Evolutionary conservation across 768 basidiomycete species (phyloP).

Genomic region (Kwoniella sp.): DNA sequence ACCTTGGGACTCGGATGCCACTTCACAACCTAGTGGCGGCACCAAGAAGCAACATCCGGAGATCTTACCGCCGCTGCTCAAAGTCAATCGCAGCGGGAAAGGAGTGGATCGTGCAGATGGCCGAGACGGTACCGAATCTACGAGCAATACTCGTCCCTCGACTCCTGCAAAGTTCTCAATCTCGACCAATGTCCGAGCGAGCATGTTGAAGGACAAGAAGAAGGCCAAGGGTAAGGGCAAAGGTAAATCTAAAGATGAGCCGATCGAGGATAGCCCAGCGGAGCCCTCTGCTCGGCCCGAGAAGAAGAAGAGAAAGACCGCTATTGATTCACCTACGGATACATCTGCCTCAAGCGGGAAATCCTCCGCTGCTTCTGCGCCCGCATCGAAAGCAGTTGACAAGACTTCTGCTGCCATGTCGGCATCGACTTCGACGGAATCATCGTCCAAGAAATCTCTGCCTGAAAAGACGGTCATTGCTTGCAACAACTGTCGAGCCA

Average conservation of each 20-base stretch:
- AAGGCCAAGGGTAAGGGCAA: not conserved
- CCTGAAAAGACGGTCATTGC: slow-evolving; percentile 38
- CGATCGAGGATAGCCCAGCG: not conserved
- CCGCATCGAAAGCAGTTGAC: not conserved
- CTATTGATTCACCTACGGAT: not conserved
- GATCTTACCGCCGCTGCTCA: slow-evolving; percentile 15
- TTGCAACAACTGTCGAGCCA: slow-evolving; percentile 44
- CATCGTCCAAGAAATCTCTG: not conserved
- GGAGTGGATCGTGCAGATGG: not conserved
- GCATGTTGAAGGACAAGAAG: slow-evolving; percentile 1
- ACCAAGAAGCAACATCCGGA: slow-evolving; percentile 1
- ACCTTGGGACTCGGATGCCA: not conserved
- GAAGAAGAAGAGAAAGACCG: not conserved
- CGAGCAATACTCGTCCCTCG: not conserved
- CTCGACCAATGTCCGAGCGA: slow-evolving; percentile 1
- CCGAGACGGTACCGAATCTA: not conserved
- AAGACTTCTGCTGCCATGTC: not conserved
- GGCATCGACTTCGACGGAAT: not conserved
- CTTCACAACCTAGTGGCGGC: not conserved
- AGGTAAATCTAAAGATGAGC: not conserved
- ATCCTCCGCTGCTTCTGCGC: not conserved
- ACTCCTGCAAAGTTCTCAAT: slow-evolving; percentile 17
- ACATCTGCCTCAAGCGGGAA: not conserved
- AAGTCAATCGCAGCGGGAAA: not conserved
- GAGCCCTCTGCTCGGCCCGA: not conserved